These are phyloP conservation scores for Lentinula sp. DNA, from an alignment of 768 basidiomycete species.

Conservation along the genomic window DNA sequence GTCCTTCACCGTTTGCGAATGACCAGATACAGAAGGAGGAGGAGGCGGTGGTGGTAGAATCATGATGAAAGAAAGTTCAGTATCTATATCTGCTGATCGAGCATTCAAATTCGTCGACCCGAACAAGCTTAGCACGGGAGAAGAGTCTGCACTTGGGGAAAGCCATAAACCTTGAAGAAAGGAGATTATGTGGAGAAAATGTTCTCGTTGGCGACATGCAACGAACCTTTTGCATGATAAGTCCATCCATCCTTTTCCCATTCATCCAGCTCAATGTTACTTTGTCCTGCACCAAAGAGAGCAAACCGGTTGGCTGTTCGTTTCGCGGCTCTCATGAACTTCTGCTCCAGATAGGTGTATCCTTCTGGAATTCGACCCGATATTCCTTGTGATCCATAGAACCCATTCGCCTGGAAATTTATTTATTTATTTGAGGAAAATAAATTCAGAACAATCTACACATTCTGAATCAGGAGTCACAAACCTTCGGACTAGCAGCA, in stretches of 20 bases:
- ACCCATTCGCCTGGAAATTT: constrained; percentile 80
- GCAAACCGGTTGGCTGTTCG: constrained; percentile 39
- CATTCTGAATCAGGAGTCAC: not conserved
- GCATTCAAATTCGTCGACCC: constrained; percentile 95
- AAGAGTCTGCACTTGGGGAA: constrained; percentile 44
- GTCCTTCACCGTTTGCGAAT: not conserved
- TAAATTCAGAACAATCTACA: no score
- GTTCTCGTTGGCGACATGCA: not conserved
- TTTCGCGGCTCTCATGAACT: constrained; percentile 66
- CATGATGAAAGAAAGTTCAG: constrained; percentile 87
- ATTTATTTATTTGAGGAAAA: not conserved
- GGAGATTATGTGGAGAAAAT: not conserved
- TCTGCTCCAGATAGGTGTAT: constrained; percentile 82
- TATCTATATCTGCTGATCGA: constrained; percentile 85
- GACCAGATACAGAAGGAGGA: no score
- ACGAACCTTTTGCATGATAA: constrained; percentile 93
- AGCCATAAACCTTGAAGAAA: constrained; percentile 74
- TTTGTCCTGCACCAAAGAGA: constrained; percentile 17
- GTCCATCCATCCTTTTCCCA: constrained; percentile 93
- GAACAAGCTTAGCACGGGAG: constrained; percentile 75
- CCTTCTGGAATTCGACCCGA: constrained; percentile 94
- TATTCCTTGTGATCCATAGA: constrained; percentile 82
- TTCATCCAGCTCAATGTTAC: constrained; percentile 70
- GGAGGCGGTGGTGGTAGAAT: constrained; percentile 45
- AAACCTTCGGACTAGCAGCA: constrained; percentile 80